A percentile compares a stretch with the other conserved stretches of the same genome.
Conservation (phyloP, 805 yeast genomes). For the Kuraishia borneana region DNA sequence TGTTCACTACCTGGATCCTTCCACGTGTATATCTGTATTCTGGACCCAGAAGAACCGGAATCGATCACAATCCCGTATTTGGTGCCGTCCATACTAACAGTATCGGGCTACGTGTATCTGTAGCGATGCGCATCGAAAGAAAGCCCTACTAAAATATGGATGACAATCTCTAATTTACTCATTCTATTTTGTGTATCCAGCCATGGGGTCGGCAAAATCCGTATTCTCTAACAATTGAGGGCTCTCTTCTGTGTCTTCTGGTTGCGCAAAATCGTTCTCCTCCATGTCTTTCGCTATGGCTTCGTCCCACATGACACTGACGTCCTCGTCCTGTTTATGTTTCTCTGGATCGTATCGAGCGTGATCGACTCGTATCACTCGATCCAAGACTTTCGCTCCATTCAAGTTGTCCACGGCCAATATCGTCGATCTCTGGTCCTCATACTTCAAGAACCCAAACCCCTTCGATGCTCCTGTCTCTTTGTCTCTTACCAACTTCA, state of each 20-base stretch:
- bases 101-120: no score
- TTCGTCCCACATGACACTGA: constrained; percentile 26
- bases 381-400: constrained; percentile 46
- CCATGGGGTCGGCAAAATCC: constrained; percentile 27
- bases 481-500: constrained; percentile 57
- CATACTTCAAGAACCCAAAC: constrained; percentile 75
- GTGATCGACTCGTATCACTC: constrained; percentile 51
- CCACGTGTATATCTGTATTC: constrained; percentile 81
- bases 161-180: no score
- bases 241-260: constrained; percentile 7
- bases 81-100: no score
- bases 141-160: no score
- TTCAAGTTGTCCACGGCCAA: constrained; percentile 85
- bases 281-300: constrained; percentile 24
- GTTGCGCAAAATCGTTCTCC: constrained; percentile 29
- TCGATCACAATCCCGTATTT: constrained; percentile 83
- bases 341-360: constrained; percentile 28
- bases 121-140: no score
- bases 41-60: constrained; percentile 92
- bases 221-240: constrained; percentile 4
- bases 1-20: constrained; percentile 31
- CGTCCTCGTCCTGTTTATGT: constrained; percentile 11
- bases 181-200: constrained; percentile 3
- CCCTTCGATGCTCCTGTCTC: constrained; percentile 60
- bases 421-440: constrained; percentile 67